Conservation (phyloP, 192 early-diverging fungal genomes). For the Podila verticillata region DNA sequence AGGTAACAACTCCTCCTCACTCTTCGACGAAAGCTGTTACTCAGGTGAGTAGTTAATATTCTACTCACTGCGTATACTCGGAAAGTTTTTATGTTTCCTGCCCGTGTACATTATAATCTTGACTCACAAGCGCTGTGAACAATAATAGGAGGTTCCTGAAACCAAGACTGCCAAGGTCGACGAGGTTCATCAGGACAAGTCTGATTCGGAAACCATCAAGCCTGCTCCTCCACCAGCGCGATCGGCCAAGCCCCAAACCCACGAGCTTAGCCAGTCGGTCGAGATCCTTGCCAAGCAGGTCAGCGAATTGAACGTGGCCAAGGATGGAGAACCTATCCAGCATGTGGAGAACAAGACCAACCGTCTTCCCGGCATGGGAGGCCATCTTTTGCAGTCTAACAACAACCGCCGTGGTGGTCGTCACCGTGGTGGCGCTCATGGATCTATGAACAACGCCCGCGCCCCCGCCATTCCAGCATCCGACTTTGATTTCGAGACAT, state of each 20-base stretch:
- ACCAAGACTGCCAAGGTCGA: constrained; percentile 20
- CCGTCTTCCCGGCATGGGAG: constrained; percentile 64
- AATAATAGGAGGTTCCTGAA: constrained; percentile 2
- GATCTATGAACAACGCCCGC: constrained; percentile 48
- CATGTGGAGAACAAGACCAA: constrained; percentile 45
- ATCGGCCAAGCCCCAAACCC: constrained; percentile 42
- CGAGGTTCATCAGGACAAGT: constrained; percentile 21
- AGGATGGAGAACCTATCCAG: constrained; percentile 30
- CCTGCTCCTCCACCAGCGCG: constrained; percentile 52
- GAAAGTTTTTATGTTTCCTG: too few species aligned
- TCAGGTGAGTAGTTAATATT: constrained; percentile 1
- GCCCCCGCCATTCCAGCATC: constrained; percentile 64
- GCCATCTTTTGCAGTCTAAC: constrained; percentile 58
- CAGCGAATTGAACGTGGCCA: constrained; percentile 60
- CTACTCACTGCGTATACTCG: too few species aligned
- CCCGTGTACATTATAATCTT: too few species aligned
- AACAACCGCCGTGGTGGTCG: constrained; percentile 56
- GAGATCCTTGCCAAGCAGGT: constrained; percentile 66
- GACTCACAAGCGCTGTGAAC: neutral
- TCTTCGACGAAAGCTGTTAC: constrained; percentile 5
- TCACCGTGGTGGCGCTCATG: constrained; percentile 52
- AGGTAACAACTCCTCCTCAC: neutral
- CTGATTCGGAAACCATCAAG: constrained; percentile 48
- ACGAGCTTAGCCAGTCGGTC: constrained; percentile 56
- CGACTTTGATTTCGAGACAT: constrained; percentile 95